phyloP scores from a whole-genome alignment of 192 early-diverging fungal species.

The Podila minutissima region DNA sequence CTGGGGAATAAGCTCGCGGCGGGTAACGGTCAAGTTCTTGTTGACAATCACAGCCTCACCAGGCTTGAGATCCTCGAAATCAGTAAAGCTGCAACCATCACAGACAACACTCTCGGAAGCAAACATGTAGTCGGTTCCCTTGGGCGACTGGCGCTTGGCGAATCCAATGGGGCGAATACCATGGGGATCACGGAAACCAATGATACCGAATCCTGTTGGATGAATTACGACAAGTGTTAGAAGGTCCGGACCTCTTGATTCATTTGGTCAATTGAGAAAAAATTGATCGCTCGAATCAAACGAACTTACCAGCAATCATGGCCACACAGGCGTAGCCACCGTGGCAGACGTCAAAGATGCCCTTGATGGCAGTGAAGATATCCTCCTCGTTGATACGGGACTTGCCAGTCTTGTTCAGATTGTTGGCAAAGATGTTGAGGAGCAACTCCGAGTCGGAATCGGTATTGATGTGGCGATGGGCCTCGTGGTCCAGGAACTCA shows the following conservation, averaged over 20 bases:
- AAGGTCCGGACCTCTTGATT: not conserved
- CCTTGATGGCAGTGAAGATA: conserved; percentile 92
- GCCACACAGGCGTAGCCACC: conserved; percentile 96
- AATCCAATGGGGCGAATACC: conserved; percentile 97
- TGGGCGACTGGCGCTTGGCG: conserved; percentile 76
- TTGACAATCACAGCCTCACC: conserved; percentile 97
- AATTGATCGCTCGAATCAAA: not conserved
- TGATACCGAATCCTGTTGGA: conserved; percentile 84
- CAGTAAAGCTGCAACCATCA: conserved; percentile 89
- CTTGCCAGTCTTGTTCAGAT: conserved; percentile 98
- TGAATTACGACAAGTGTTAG: not conserved
- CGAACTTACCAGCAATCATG: conserved; percentile 92
- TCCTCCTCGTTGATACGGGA: conserved; percentile 98
- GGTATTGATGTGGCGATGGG: conserved; percentile 99
- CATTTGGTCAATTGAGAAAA: not conserved
- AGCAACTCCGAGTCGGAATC: conserved; percentile 99
- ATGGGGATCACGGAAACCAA: conserved; percentile 95
- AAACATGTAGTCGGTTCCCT: conserved; percentile 96
- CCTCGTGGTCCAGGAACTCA: conserved; percentile 90
- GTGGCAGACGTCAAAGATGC: conserved; percentile 82
- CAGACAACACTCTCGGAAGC: conserved; percentile 98
- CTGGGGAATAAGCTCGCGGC: conserved; percentile 67
- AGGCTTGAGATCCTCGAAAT: conserved; percentile 90
- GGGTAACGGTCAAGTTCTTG: conserved; percentile 69
- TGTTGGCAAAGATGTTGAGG: conserved; percentile 97